These are phyloP conservation scores for Digitaria exilis DNA, from an alignment of 202 grass and related monocot genomes.

Conservation along the genomic window DNA sequence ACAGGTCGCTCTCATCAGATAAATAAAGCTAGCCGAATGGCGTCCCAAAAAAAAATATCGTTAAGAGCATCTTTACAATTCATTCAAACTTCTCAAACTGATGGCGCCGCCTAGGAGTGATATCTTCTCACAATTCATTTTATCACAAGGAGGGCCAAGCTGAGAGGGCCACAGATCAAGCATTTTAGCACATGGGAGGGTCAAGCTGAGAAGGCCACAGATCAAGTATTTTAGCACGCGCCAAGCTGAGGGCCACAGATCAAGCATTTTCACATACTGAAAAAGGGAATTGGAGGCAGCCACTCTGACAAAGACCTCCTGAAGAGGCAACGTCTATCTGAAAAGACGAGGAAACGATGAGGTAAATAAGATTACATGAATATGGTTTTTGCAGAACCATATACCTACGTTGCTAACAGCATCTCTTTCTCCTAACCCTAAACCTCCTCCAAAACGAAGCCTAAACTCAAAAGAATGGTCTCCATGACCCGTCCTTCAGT, in stretches of 20 bases:
- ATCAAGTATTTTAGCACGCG: no score
- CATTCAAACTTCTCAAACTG: neutral
- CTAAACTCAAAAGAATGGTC: constrained; percentile 42
- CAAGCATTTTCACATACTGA: constrained; percentile 11
- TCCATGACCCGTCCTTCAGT: constrained; percentile 39
- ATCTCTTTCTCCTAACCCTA: constrained; percentile 39
- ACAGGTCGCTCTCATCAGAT: no score
- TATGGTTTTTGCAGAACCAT: constrained; percentile 24
- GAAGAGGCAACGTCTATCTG: constrained; percentile 19
- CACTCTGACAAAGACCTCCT: neutral
- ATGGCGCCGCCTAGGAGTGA: neutral
- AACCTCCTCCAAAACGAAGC: constrained; percentile 13
- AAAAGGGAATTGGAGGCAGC: neutral
- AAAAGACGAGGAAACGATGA: neutral
- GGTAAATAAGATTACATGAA: neutral
- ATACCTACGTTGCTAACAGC: constrained; percentile 12
- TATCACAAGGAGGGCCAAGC: neutral
- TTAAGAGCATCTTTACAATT: no score
- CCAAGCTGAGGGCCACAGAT: no score
- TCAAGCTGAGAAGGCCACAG: no score
- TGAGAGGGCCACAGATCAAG: neutral
- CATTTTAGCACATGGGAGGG: no score
- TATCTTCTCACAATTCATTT: neutral
- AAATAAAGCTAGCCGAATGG: no score
- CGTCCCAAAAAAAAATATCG: no score